Base-by-base conservation (phyloP, 2,329 filamentous ascomycete genomes). In the Alternaria sp. region DNA sequence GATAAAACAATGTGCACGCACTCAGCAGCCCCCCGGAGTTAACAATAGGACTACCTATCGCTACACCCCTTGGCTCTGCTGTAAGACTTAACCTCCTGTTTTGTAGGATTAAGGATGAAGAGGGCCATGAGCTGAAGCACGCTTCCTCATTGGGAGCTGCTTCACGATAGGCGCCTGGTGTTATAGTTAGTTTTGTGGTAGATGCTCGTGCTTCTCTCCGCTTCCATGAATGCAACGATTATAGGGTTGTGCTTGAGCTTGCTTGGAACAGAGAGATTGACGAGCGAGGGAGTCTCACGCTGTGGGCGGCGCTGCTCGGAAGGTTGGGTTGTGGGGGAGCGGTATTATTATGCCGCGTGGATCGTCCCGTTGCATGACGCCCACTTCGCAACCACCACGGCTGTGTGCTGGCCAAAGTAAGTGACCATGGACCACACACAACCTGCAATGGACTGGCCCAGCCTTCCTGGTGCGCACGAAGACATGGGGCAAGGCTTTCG, bases 131-230 rank as follows among this genome's bases (percentile, higher is more conserved):
- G 21, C 49, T 24, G 49, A 13, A 31, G 29, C 37, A 42, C 21
- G 37, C 28, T 8, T 51, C 28, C 17, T 8, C 11, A 28, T 28
- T 5, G 21, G 10, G 14, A 21, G 31, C 7, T n/a, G 26, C 37
- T 51, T 36, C 49, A 51, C 37, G 33, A 31, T 31, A 31, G 49
- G 37, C 17, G 37, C 28, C 23, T 42, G 34, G 49, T 31, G 63
- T 17, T 76, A 74, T 49, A 56, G 58, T 39, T 65, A 50, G 42
- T 28, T 21, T 33, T 1, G 9, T 11, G 3, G 31, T 10, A n/a
- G 7, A 6, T 42, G 23, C 28, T 1, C 6, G 11, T 31, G 17
- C 6, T 3, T 17, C 5, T 3, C 6, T 17, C 14, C 4, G 2
- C 23, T 5, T 49, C 5, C 1, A 2, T 28, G 4, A 2, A 46